Base-by-base conservation (phyloP, 495 filamentous ascomycete genomes). In the Ascodesmis nigricans region DNA sequence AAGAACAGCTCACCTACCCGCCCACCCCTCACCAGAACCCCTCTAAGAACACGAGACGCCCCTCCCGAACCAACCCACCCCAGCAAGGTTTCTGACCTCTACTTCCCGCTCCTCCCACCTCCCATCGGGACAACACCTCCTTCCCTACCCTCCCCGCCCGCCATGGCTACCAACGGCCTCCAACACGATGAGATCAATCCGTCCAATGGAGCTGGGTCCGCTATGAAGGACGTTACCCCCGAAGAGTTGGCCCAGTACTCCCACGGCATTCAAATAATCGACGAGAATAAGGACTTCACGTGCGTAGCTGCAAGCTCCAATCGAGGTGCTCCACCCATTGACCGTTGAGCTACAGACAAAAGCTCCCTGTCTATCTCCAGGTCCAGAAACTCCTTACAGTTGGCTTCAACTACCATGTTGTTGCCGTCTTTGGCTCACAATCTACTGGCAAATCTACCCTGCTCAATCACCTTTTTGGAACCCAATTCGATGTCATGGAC, bases 361-460 rank as follows among this genome's bases (percentile, higher is more conserved):
- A 82, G 45, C 62, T 97, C 46, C 73, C 71, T 46, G 68, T 67
- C 25, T 97, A 95, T 56, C 65, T 97, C 27, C 58, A 61, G 38
- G 59, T 72, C 44, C 78, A 82, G 55, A 66, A 74, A 46, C 69
- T 91, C 52, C 73, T 78, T 21, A 66, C 73, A 31, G 71, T 79
- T 40, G 87, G 87, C 50, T 97, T 97, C 69, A 91, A 91, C 56
- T 97, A 97, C 57, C 87, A 97, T 54, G 71, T 97, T 41, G 91
- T 97, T 42, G 91, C 84, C 42, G 87, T 97, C 43, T 97, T 97
- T 57, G 87, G 87, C 19, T 92, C 83, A 18, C 87, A 97, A 62
- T 95, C 90, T 30, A 97, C 87, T 5, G 87, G 87, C 35, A 97
- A 97, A 62, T 93, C 84, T 9, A 97, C 87, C 17, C 65, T 97